Evolutionary conservation across 1,139 yeast species (phyloP).

Genomic region (Saccharomyces hybrid): DNA sequence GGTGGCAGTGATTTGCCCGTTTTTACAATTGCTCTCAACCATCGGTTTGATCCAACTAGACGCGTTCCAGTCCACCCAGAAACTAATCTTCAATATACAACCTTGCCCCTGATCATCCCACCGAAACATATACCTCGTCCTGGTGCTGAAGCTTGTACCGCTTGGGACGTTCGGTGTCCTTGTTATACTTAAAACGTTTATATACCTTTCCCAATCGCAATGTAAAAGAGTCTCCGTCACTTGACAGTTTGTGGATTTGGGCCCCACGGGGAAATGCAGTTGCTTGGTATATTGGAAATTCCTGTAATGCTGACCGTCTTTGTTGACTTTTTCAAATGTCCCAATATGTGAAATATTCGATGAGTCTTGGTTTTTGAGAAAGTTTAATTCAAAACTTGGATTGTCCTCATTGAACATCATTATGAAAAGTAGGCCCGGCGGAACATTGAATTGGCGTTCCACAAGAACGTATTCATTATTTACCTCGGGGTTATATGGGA

Average conservation of each 20-base stretch:
- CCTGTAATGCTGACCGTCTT: constrained; percentile 41
- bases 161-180: constrained; percentile 92
- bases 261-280: constrained; percentile 78
- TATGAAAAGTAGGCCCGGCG: constrained; percentile 67
- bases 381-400: constrained; percentile 44
- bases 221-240: constrained; percentile 60
- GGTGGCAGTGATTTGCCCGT: constrained; percentile 70
- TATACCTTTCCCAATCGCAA: constrained; percentile 46
- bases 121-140: constrained; percentile 57
- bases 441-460: constrained; percentile 55
- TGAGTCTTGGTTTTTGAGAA: constrained; percentile 59
- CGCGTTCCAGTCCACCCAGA: constrained; percentile 79
- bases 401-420: constrained; percentile 64
- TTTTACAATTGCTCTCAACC: constrained; percentile 80
- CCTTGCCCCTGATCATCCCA: constrained; percentile 60
- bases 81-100: constrained; percentile 56
- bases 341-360: constrained; percentile 49
- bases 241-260: constrained; percentile 81
- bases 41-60: constrained; percentile 90
- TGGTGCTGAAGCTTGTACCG: constrained; percentile 72
- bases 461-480: constrained; percentile 50
- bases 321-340: constrained; percentile 39
- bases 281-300: constrained; percentile 72
- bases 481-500: constrained; percentile 42
- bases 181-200: constrained; percentile 58